Evolutionary conservation across 495 filamentous ascomycete genomes (phyloP), one percentile per base, ranked within the genome.

Genomic region (Tuber borchii): DNA sequence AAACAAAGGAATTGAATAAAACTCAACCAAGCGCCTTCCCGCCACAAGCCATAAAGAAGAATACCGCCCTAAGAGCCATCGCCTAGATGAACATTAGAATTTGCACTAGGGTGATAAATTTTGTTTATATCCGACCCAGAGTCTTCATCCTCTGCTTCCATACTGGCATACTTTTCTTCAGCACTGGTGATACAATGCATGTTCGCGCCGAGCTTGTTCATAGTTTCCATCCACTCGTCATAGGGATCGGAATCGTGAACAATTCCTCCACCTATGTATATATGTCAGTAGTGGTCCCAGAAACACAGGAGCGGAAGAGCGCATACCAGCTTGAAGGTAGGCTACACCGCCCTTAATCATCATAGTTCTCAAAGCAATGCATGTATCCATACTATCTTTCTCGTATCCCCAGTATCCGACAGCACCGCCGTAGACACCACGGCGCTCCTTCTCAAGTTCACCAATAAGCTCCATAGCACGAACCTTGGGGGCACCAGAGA

Each of bases 311-410:
- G 17, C 17, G 14, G 31, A 74, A 43, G 20, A 69, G 61, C 37
- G 82, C 86, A 82, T 78, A 85, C 90, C 90, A 46, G 95, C 95
- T 83, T 98, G 96, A 56, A 99, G 87, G 84, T 97, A 98, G 34
- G 93, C 95, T 56, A 94, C 87, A 0, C 91, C 92, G 74, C 96
- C 91, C 86, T 98, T 98, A 69, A 95, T 87, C 82, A 97, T 79
- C 95, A 99, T 99, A 14, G 95, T 99, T 56, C 95, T 88, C 75
- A 99, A 86, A n/a, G 95, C 95, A 85, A 99, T 99, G 83, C 94
- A 97, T 2, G 95, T 97, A 83, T 99, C 95, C 95, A 99, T 98
- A 19, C 93, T 93, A 14, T 96, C 95, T 73, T 94, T 90, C 42
- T 77, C 82, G 76, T 93, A 94, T 14, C 92, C 93, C 79, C 93